These are phyloP conservation scores for Strigomonas culicis DNA, from an alignment of 208 protist genomes.

Conservation along the genomic window DNA sequence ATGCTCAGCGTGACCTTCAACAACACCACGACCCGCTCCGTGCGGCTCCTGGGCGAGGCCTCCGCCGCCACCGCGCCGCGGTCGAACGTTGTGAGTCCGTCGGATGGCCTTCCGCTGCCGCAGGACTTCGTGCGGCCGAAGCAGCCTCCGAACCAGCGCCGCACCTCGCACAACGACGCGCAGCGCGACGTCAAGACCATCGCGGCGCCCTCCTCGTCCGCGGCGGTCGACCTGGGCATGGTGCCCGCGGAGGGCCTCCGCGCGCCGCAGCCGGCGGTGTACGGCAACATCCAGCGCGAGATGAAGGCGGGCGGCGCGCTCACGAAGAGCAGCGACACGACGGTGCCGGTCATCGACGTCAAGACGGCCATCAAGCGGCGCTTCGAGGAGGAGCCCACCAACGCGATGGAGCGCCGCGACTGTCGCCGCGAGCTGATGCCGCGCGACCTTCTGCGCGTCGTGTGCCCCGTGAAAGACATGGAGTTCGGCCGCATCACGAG, in stretches of 20 bases:
- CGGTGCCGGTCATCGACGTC: slow-evolving; percentile 54
- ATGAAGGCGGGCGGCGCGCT: slow-evolving; percentile 19
- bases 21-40: slow-evolving; percentile 34
- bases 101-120: slow-evolving; percentile 41
- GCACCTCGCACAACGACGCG: background rate
- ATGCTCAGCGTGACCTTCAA: slow-evolving; percentile 69
- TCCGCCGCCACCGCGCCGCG: slow-evolving; percentile 10
- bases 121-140: slow-evolving; percentile 48
- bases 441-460: slow-evolving; percentile 81
- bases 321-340: slow-evolving; percentile 22
- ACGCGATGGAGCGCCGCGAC: slow-evolving; percentile 83
- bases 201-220: slow-evolving; percentile 7
- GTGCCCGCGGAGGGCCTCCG: slow-evolving; percentile 68
- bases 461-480: slow-evolving; percentile 74
- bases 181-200: slow-evolving; percentile 3
- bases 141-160: slow-evolving; percentile 7
- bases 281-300: background rate
- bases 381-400: slow-evolving; percentile 70
- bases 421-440: slow-evolving; percentile 87
- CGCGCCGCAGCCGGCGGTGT: slow-evolving; percentile 43
- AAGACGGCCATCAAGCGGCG: slow-evolving; percentile 82
- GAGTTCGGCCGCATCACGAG: slow-evolving; percentile 92
- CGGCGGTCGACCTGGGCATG: slow-evolving; percentile 81
- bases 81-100: slow-evolving; percentile 11
- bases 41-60: slow-evolving; percentile 61